Percentiles rank a stretch among this genome's conserved stretches.
Evolutionary conservation across 225 moss, liverwort and hornwort species (phyloP).

Genomic region (Polytrichum commune): DNA sequence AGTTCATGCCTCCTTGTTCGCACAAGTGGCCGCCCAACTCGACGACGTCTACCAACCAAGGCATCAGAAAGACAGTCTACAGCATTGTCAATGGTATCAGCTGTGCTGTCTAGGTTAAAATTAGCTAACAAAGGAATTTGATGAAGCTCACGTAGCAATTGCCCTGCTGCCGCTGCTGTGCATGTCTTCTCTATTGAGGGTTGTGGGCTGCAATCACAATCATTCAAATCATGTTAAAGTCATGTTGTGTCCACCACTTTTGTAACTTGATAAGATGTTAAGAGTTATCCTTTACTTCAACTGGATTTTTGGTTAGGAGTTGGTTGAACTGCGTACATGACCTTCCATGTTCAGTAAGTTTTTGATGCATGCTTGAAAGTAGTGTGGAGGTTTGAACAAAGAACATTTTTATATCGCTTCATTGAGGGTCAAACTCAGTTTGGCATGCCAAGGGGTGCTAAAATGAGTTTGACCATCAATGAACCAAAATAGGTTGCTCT

Average conservation of each 20-base stretch:
- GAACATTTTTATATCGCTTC: too few relatives aligned
- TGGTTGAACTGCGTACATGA: too few relatives aligned
- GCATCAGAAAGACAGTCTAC: conserved; percentile 58
- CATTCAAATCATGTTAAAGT: not conserved
- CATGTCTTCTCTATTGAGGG: conserved; percentile 57
- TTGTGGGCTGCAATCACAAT: conserved; percentile 46
- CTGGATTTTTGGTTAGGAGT: too few relatives aligned
- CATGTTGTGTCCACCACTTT: conserved; percentile 6
- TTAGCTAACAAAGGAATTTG: conserved; percentile 24
- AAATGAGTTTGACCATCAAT: too few relatives aligned
- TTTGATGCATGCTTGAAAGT: too few relatives aligned
- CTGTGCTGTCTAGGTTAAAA: conserved; percentile 33
- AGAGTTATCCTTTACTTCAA: too few relatives aligned
- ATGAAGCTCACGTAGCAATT: conserved; percentile 68
- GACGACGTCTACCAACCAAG: conserved; percentile 64
- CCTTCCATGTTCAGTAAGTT: too few relatives aligned
- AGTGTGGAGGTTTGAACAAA: too few relatives aligned
- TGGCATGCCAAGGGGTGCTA: too few relatives aligned
- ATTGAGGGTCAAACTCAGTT: too few relatives aligned
- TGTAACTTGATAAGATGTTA: too few relatives aligned
- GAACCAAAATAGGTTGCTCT: too few relatives aligned
- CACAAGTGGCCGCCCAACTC: conserved; percentile 61
- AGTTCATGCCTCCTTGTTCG: conserved; percentile 36
- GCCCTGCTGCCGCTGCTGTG: conserved; percentile 79
- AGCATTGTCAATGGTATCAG: conserved; percentile 50